phyloP scores from a whole-genome alignment of 1,139 yeast genomes.

The Oligophagozyma castellii region DNA sequence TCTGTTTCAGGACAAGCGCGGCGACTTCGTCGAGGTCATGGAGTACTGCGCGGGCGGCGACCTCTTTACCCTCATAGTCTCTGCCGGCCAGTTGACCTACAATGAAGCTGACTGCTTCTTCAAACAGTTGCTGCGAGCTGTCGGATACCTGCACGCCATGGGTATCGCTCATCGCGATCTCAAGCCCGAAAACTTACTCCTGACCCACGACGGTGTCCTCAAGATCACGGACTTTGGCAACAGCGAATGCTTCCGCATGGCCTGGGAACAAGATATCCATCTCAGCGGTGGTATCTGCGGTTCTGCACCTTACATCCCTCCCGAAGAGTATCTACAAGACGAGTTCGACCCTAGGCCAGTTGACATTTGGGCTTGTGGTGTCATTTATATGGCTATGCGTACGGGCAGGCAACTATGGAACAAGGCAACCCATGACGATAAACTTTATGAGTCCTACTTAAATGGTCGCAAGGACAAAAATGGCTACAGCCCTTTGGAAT shows the following conservation, averaged over 20 bases:
- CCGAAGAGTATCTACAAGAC: slow-evolving; percentile 68
- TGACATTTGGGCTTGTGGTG: slow-evolving; percentile 95
- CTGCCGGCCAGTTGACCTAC: slow-evolving; percentile 71
- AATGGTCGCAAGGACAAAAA: slow-evolving; percentile 62
- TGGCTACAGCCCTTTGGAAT: slow-evolving; percentile 87
- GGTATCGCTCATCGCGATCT: slow-evolving; percentile 93
- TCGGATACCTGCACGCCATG: slow-evolving; percentile 92
- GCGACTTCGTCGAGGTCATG: slow-evolving; percentile 93
- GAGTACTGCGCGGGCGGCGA: slow-evolving; percentile 96
- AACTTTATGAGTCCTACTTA: slow-evolving; percentile 60
- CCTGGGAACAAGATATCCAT: slow-evolving; percentile 87
- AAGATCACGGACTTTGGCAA: slow-evolving; percentile 95
- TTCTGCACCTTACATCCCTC: slow-evolving; percentile 89
- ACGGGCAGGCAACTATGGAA: slow-evolving; percentile 93
- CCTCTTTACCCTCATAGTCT: slow-evolving; percentile 68
- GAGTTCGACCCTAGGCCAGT: slow-evolving; percentile 86
- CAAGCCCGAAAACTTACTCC: slow-evolving; percentile 81
- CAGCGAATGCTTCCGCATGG: slow-evolving; percentile 91
- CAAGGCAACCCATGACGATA: slow-evolving; percentile 68
- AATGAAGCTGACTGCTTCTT: slow-evolving; percentile 92
- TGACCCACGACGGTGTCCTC: slow-evolving; percentile 66
- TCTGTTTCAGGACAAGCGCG: slow-evolving; percentile 76
- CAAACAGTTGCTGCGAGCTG: slow-evolving; percentile 83
- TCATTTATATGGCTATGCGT: slow-evolving; percentile 96
- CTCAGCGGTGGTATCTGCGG: slow-evolving; percentile 76